phyloP scores from a whole-genome alignment of 768 basidiomycete species.

The Naganishia randhawae region DNA sequence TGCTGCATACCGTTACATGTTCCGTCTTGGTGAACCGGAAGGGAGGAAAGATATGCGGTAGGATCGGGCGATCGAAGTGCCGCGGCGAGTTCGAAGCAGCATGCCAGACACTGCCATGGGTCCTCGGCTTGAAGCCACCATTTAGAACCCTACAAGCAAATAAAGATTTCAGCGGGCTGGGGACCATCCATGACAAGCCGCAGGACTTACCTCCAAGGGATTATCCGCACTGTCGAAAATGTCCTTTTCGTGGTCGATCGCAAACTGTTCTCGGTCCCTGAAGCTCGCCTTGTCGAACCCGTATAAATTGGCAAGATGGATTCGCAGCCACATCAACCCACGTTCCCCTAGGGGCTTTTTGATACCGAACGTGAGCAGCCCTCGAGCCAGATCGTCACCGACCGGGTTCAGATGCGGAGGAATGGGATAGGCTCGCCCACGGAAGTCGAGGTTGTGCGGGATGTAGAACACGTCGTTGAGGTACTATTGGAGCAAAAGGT shows the following conservation, averaged over 20 bases:
- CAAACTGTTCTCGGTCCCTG: slow-evolving; percentile 80
- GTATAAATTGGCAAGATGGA: slow-evolving; percentile 86
- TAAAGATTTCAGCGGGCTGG: too few species aligned
- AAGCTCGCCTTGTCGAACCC: slow-evolving; percentile 94
- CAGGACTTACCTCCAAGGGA: slow-evolving; percentile 69
- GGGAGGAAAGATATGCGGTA: slow-evolving; percentile 59
- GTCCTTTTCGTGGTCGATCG: slow-evolving; percentile 66
- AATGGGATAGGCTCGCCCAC: slow-evolving; percentile 93
- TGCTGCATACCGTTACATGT: slow-evolving; percentile 98
- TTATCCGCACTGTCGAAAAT: slow-evolving; percentile 77
- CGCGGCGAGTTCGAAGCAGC: slow-evolving; percentile 79
- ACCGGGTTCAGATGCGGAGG: slow-evolving; percentile 94
- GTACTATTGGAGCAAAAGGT: slow-evolving; percentile 53
- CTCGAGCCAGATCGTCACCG: slow-evolving; percentile 83
- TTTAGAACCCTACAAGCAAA: slow-evolving; percentile 25
- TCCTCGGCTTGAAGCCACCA: slow-evolving; percentile 95
- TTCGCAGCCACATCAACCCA: slow-evolving; percentile 89
- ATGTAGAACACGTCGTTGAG: slow-evolving; percentile 81
- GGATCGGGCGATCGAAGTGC: slow-evolving; percentile 71
- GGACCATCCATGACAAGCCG: too few species aligned
- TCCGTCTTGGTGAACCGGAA: slow-evolving; percentile 97
- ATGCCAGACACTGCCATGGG: slow-evolving; percentile 94
- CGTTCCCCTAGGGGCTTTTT: slow-evolving; percentile 72
- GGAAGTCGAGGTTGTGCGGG: slow-evolving; percentile 95
- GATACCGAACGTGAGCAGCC: slow-evolving; percentile 77